Conservation (phyloP, 257 asterid species). For the Solanum pimpinellifolium region DNA sequence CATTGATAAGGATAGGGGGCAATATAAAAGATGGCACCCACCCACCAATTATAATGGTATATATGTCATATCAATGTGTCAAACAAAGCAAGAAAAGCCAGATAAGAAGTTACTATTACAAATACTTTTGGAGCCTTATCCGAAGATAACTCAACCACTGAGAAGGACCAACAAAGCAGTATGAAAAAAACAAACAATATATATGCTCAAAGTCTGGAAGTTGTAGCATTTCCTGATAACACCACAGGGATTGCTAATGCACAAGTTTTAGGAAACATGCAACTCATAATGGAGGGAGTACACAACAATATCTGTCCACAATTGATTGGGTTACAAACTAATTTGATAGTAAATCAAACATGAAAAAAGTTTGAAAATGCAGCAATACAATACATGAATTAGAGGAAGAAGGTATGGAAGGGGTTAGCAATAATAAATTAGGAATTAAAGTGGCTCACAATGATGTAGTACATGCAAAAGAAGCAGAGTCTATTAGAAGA, state of each 20-base stretch:
- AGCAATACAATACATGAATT: too few species aligned
- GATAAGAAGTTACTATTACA: neutral
- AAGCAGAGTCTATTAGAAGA: neutral
- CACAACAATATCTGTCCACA: neutral
- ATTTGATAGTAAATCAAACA: too few species aligned
- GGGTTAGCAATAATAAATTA: neutral
- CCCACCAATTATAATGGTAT: too few species aligned
- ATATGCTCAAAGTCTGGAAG: neutral
- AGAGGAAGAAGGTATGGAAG: neutral
- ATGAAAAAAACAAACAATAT: neutral
- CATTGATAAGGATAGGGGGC: neutral
- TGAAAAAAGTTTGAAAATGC: neutral
- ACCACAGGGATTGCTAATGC: neutral
- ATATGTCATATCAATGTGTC: neutral
- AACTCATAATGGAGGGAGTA: neutral
- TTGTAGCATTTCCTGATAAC: neutral
- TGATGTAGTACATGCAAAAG: neutral
- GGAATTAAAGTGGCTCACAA: neutral
- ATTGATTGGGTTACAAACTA: neutral
- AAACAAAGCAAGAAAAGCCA: neutral
- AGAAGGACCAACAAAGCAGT: neutral
- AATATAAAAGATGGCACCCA: neutral
- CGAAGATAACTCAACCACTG: too few species aligned
- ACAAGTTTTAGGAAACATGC: too few species aligned
- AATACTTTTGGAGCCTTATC: neutral